Conservation (phyloP, 495 filamentous ascomycete species). For the Neurospora pannonica region DNA sequence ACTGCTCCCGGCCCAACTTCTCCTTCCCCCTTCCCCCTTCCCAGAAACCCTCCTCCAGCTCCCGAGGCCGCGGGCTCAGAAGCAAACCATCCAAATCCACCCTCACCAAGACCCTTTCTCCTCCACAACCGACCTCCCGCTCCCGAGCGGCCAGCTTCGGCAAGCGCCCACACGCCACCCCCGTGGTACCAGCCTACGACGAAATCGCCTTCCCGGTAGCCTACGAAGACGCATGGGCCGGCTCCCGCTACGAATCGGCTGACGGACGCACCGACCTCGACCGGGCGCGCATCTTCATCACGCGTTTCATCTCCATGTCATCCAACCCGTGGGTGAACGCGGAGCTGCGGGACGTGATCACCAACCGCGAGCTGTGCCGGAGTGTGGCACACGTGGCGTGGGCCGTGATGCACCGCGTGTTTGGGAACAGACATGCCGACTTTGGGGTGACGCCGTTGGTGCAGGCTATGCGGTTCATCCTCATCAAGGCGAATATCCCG, state of each 20-base stretch:
- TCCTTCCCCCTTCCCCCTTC: not conserved
- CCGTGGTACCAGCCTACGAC: not conserved
- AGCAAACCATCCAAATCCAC: not conserved
- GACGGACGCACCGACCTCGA: slow-evolving; percentile 16
- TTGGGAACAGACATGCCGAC: slow-evolving; percentile 20
- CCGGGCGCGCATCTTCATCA: slow-evolving; percentile 22
- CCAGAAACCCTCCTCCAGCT: not conserved
- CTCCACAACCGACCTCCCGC: not conserved
- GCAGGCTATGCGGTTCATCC: slow-evolving; percentile 27
- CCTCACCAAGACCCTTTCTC: not conserved
- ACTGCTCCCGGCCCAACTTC: not conserved
- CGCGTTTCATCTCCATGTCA: slow-evolving; percentile 21
- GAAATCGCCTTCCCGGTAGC: slow-evolving; percentile 21
- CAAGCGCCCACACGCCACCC: not conserved
- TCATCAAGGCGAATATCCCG: slow-evolving; percentile 23
- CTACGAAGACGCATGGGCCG: slow-evolving; percentile 25
- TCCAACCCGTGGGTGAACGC: slow-evolving; percentile 14
- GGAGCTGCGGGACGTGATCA: slow-evolving; percentile 17
- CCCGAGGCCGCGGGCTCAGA: not conserved
- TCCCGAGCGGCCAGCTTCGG: not conserved
- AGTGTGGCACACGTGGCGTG: slow-evolving; percentile 17
- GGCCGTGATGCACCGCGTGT: slow-evolving; percentile 20
- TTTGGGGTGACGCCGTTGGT: slow-evolving; percentile 23
- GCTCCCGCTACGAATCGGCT: slow-evolving; percentile 3
- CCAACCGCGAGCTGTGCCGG: slow-evolving; percentile 8